phyloP scores from a whole-genome alignment of 495 filamentous ascomycete species.

The Aspergillus sclerotioniger region DNA sequence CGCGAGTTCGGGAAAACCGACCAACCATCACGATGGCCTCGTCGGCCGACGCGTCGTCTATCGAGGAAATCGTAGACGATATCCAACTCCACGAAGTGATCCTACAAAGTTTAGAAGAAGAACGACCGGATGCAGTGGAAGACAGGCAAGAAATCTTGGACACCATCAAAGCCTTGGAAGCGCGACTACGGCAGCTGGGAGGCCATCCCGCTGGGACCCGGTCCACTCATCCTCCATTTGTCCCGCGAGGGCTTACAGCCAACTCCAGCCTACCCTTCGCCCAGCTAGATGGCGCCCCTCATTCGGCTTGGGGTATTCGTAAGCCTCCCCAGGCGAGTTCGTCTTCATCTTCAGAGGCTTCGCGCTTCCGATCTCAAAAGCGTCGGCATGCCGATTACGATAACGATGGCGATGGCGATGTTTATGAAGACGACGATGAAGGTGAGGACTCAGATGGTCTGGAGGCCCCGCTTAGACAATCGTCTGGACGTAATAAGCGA shows the following conservation, averaged over 20 bases:
- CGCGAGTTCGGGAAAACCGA: not conserved
- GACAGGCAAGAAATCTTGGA: conserved; percentile 26
- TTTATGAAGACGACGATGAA: conserved; percentile 2
- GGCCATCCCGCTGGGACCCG: conserved; percentile 8
- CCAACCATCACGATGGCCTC: conserved; percentile 17
- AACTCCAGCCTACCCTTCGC: not conserved
- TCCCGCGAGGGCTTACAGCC: not conserved
- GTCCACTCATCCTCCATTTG: not conserved
- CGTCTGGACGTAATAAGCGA: not conserved
- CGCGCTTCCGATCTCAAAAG: conserved; percentile 7
- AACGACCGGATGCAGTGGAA: conserved; percentile 22
- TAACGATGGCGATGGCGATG: not conserved
- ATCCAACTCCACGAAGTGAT: conserved; percentile 39
- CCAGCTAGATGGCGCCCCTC: conserved; percentile 19
- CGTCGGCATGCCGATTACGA: conserved; percentile 10
- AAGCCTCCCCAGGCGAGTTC: not conserved
- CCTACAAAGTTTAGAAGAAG: conserved; percentile 38
- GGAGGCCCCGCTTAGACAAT: conserved; percentile 11
- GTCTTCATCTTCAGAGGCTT: not conserved
- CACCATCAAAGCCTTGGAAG: conserved; percentile 19
- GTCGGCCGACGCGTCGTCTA: conserved; percentile 12
- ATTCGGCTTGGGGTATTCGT: not conserved
- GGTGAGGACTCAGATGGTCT: conserved; percentile 14
- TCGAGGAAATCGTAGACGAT: conserved; percentile 34
- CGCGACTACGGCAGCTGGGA: conserved; percentile 21